Percentiles rank a stretch among this genome's conserved stretches.
These are phyloP conservation scores for Tieghemiomyces parasiticus DNA, from an alignment of 192 early-diverging fungal species.

Conservation along the genomic window DNA sequence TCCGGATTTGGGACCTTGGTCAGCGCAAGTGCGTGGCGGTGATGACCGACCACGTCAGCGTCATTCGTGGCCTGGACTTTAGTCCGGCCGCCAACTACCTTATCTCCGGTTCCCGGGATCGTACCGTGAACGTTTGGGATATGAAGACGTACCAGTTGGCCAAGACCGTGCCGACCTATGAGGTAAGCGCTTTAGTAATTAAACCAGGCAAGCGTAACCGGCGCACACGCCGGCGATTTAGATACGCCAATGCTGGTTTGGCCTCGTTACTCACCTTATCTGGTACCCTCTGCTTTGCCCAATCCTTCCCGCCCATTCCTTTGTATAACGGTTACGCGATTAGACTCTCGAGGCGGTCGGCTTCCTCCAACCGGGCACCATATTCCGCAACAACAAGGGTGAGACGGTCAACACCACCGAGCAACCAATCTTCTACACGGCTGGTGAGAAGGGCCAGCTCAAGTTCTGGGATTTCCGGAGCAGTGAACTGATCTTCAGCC, in stretches of 20 bases:
- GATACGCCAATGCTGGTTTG: too few relatives aligned
- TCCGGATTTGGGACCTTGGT: constrained; percentile 82
- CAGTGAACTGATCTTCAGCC: constrained; percentile 50
- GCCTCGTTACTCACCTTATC: too few relatives aligned
- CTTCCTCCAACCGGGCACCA: constrained; percentile 29
- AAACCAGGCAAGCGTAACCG: too few relatives aligned
- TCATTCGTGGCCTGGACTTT: constrained; percentile 80
- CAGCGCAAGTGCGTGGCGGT: constrained; percentile 56
- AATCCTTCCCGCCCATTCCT: too few relatives aligned
- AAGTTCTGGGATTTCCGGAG: constrained; percentile 77
- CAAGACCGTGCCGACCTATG: constrained; percentile 78
- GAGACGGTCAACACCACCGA: background rate
- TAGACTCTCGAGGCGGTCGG: constrained; percentile 75
- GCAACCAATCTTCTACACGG: constrained; percentile 52
- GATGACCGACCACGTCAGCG: constrained; percentile 74
- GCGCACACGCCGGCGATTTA: too few relatives aligned
- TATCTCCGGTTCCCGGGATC: constrained; percentile 78
- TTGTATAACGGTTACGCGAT: too few relatives aligned
- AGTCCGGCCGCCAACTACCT: constrained; percentile 49
- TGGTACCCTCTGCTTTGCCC: too few relatives aligned
- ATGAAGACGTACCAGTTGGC: constrained; percentile 40
- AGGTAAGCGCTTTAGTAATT: too few relatives aligned
- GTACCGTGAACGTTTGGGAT: constrained; percentile 83
- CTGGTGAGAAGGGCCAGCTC: constrained; percentile 66
- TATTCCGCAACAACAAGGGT: constrained; percentile 10